These are phyloP conservation scores for Candida krabiensis DNA, from an alignment of 805 yeast species.

Conservation along the genomic window DNA sequence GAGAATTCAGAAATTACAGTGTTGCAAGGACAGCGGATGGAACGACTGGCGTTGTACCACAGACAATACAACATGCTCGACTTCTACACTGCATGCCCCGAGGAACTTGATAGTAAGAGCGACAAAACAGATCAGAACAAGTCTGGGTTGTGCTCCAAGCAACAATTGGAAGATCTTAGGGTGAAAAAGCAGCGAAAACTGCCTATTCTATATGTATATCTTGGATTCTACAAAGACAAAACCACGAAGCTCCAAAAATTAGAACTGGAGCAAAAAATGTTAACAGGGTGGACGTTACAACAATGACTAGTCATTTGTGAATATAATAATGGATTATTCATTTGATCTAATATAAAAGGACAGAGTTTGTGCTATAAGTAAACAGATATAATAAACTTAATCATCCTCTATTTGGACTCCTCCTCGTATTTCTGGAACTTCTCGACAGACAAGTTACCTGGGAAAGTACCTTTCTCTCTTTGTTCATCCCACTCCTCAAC, in stretches of 20 bases:
- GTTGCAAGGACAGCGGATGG: conserved; percentile 4
- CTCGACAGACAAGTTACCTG: conserved; percentile 39
- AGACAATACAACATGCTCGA: conserved; percentile 29
- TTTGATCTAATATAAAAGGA: not conserved
- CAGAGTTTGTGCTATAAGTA: not conserved
- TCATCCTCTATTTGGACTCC: too few species aligned
- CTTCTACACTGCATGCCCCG: conserved; percentile 7
- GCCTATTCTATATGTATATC: conserved; percentile 27
- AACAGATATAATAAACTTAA: too few species aligned
- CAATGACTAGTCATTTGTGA: too few species aligned
- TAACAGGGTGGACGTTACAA: not conserved
- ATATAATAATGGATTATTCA: not conserved
- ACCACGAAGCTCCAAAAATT: too few species aligned
- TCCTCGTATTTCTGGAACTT: conserved; percentile 25
- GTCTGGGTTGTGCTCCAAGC: conserved; percentile 2
- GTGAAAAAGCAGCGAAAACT: conserved; percentile 12
- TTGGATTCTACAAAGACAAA: conserved; percentile 15
- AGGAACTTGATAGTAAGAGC: not conserved
- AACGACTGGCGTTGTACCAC: conserved; percentile 3
- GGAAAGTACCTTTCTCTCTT: conserved; percentile 51
- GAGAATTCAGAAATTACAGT: conserved; percentile 4
- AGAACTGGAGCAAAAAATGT: too few species aligned
- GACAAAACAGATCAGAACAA: not conserved
- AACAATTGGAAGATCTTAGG: conserved; percentile 12
- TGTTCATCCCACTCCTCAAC: conserved; percentile 86